A percentile compares a stretch with the other conserved stretches of the same genome.
Evolutionary conservation across 2,329 filamentous ascomycete genomes (phyloP).

Genomic region (Mycogone perniciosa): DNA sequence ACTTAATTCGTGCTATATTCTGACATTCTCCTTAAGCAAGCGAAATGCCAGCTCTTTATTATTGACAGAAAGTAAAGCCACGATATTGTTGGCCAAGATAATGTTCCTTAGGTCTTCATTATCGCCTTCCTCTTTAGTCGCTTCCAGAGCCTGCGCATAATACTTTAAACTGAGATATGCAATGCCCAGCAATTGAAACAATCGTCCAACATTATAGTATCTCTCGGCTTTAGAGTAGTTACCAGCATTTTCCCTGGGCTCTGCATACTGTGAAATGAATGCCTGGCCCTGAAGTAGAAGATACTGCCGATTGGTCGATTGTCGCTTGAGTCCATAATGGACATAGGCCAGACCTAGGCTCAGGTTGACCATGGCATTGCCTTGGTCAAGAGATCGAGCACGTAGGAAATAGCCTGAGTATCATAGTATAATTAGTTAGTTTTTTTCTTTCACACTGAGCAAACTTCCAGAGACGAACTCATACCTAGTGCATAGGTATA

Average conservation of each 20-base stretch:
- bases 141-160: slow-evolving; percentile 46
- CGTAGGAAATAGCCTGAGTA: slow-evolving; percentile 70
- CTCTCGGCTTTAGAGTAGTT: slow-evolving; percentile 23
- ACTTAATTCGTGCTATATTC: slow-evolving; percentile 12
- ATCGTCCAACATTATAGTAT: slow-evolving; percentile 33
- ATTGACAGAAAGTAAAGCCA: slow-evolving; percentile 25
- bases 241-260: slow-evolving; percentile 11
- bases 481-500: slow-evolving; percentile 75
- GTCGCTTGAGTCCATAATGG: slow-evolving; percentile 82
- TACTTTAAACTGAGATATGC: slow-evolving; percentile 58
- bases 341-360: slow-evolving; percentile 79
- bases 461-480: slow-evolving; percentile 9
- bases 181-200: slow-evolving; percentile 33
- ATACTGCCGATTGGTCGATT: slow-evolving; percentile 84
- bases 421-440: slow-evolving; percentile 3
- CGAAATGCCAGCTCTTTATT: slow-evolving; percentile 23
- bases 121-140: slow-evolving; percentile 1
- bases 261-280: slow-evolving; percentile 54
- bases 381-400: slow-evolving; percentile 65
- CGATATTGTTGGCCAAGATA: slow-evolving; percentile 27
- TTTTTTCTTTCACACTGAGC: neutral
- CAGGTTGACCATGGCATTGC: slow-evolving; percentile 73
- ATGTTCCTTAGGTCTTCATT: slow-evolving; percentile 23
- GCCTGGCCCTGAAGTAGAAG: slow-evolving; percentile 77
- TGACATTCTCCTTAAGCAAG: slow-evolving; percentile 24